Evolutionary conservation across 2,329 filamentous ascomycete species (phyloP).

Genomic region (Spiromastix sp.): DNA sequence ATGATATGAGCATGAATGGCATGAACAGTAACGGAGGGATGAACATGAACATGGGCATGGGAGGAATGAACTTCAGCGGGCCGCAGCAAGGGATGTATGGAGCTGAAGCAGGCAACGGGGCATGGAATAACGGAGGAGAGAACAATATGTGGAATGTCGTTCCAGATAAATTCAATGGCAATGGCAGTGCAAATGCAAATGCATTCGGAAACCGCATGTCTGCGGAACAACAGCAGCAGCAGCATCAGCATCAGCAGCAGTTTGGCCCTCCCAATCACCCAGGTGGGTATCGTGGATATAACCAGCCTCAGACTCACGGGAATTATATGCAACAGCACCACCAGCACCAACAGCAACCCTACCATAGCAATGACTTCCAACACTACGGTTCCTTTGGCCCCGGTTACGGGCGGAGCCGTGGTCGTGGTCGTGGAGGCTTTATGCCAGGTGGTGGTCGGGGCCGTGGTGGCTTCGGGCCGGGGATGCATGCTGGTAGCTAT

Average conservation of each 20-base stretch:
- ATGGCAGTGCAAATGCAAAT: constrained; percentile 62
- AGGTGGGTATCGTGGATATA: constrained; percentile 52
- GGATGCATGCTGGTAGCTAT: constrained; percentile 27
- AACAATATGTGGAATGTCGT: constrained; percentile 64
- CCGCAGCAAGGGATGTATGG: constrained; percentile 55
- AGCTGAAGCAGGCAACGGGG: constrained; percentile 63
- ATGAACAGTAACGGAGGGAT: constrained; percentile 69
- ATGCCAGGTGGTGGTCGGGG: constrained; percentile 23
- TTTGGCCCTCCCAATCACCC: constrained; percentile 70
- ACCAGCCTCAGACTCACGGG: constrained; percentile 69
- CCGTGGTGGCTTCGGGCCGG: constrained; percentile 24
- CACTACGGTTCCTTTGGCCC: constrained; percentile 69
- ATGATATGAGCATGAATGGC: constrained; percentile 73
- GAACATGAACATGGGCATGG: constrained; percentile 51
- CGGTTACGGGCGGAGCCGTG: constrained; percentile 54
- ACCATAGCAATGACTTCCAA: constrained; percentile 51
- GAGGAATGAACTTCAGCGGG: constrained; percentile 48
- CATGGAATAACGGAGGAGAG: constrained; percentile 29
- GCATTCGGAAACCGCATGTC: constrained; percentile 62
- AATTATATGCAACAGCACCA: constrained; percentile 58
- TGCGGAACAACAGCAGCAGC: no score
- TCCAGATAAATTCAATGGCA: constrained; percentile 86
- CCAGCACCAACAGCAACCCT: constrained; percentile 43
- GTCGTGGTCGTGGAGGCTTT: constrained; percentile 25
- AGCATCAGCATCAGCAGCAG: no score